These are phyloP conservation scores for Collybia sp. DNA, from an alignment of 768 basidiomycete species.

Conservation along the genomic window DNA sequence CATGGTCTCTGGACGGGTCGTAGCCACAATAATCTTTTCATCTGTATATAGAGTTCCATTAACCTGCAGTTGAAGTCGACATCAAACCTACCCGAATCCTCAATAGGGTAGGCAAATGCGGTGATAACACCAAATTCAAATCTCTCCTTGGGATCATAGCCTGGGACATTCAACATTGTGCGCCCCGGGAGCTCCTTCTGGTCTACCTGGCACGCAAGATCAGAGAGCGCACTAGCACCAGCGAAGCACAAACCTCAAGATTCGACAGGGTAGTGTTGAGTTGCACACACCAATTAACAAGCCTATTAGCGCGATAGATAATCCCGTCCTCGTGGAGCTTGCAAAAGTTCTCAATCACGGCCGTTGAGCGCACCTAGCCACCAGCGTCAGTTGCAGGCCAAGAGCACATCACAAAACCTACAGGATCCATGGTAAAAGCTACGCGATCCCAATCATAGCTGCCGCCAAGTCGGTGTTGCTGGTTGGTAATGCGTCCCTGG, in stretches of 20 bases:
- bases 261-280: constrained; percentile 98
- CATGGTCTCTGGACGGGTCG: constrained; percentile 98
- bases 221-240: background rate
- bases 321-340: constrained; percentile 86
- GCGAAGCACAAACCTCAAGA: constrained; percentile 60
- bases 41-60: constrained; percentile 35
- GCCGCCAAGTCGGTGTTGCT: constrained; percentile 83
- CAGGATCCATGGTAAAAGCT: constrained; percentile 94
- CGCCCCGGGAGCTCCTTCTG: constrained; percentile 85
- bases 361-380: constrained; percentile 65
- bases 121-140: constrained; percentile 97
- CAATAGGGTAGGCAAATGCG: constrained; percentile 92
- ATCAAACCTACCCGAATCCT: constrained; percentile 61
- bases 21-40: constrained; percentile 89
- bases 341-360: constrained; percentile 91
- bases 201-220: constrained; percentile 60
- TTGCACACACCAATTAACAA: constrained; percentile 97
- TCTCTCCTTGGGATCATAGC: constrained; percentile 91
- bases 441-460: constrained; percentile 94
- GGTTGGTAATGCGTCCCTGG: constrained; percentile 87
- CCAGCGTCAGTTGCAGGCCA: background rate
- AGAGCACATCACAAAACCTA: constrained; percentile 22
- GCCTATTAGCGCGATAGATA: constrained; percentile 91
- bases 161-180: constrained; percentile 86
- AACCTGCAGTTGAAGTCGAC: background rate